phyloP scores from a whole-genome alignment of 176 grass and related monocot species.

The Pontederia crassipes region DNA sequence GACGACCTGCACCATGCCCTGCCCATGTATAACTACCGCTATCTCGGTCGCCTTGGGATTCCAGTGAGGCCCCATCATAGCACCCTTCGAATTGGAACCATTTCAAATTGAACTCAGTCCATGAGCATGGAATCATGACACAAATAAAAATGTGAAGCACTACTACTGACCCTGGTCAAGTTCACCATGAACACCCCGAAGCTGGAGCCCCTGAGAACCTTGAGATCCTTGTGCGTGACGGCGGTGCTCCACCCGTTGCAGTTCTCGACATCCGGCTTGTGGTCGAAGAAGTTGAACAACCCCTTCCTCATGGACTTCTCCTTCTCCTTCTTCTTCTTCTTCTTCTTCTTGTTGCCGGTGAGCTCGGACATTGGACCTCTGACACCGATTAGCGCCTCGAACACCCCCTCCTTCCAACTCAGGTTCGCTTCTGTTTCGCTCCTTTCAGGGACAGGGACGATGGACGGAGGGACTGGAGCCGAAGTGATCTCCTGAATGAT shows the following conservation, averaged over 20 bases:
- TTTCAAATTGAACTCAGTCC: too few relatives aligned
- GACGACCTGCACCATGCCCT: slow-evolving; percentile 60
- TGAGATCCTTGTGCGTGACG: slow-evolving; percentile 49
- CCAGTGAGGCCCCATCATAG: slow-evolving; percentile 94
- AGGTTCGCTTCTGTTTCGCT: slow-evolving; percentile 21
- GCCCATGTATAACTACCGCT: slow-evolving; percentile 42
- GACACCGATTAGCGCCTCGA: slow-evolving; percentile 40
- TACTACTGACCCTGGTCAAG: slow-evolving; percentile 43
- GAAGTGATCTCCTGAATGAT: slow-evolving; percentile 28
- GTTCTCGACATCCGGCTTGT: slow-evolving; percentile 63
- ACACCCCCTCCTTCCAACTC: slow-evolving; percentile 43
- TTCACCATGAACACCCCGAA: slow-evolving; percentile 84
- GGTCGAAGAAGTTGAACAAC: slow-evolving; percentile 68
- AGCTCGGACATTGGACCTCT: slow-evolving; percentile 2
- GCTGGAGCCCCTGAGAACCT: slow-evolving; percentile 32
- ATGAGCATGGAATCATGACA: too few relatives aligned
- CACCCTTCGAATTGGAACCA: slow-evolving; percentile 29
- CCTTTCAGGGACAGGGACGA: slow-evolving; percentile 30
- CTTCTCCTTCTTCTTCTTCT: slow-evolving; percentile 63
- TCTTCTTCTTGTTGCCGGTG: neutral
- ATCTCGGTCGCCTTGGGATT: slow-evolving; percentile 85
- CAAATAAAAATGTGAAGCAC: too few relatives aligned
- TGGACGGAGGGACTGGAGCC: slow-evolving; percentile 26
- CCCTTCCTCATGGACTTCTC: slow-evolving; percentile 40
- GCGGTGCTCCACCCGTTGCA: slow-evolving; percentile 82